These are phyloP conservation scores for Tricholoma terreum DNA, from an alignment of 768 basidiomycete genomes.

Conservation along the genomic window DNA sequence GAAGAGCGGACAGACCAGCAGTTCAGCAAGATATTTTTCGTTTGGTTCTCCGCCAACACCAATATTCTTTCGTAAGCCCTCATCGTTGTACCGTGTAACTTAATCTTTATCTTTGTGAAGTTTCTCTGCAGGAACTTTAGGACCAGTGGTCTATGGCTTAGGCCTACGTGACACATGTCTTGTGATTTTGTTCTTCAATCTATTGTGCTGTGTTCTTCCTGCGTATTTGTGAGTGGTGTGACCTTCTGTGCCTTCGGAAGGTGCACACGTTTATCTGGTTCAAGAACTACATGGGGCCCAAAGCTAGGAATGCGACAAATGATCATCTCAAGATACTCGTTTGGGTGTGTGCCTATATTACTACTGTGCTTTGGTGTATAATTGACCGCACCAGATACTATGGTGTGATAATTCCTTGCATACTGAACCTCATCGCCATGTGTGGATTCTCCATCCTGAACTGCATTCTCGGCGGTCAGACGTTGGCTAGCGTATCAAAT, in stretches of 20 bases:
- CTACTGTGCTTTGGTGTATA: not conserved
- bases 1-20: slow-evolving; percentile 59
- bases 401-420: slow-evolving; percentile 57
- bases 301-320: slow-evolving; percentile 85
- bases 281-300: slow-evolving; percentile 70
- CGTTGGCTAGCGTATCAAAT: slow-evolving; percentile 40
- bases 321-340: slow-evolving; percentile 56
- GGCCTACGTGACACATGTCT: slow-evolving; percentile 62
- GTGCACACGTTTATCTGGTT: not conserved
- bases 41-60: slow-evolving; percentile 72
- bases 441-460: slow-evolving; percentile 72
- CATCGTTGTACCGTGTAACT: not conserved
- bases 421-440: slow-evolving; percentile 61
- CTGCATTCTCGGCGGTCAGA: slow-evolving; percentile 66
- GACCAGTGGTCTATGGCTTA: slow-evolving; percentile 57
- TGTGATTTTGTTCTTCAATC: slow-evolving; percentile 65
- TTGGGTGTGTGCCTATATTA: slow-evolving; percentile 25
- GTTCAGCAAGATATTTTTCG: slow-evolving; percentile 69
- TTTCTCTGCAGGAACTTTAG: slow-evolving; percentile 67
- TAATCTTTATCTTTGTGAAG: slow-evolving; percentile 23
- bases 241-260: not conserved
- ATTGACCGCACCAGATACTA: slow-evolving; percentile 44
- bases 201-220: slow-evolving; percentile 55
- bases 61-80: slow-evolving; percentile 56
- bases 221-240: slow-evolving; percentile 51